A percentile compares a stretch with the other conserved stretches of the same genome.
Evolutionary conservation across 2,329 filamentous ascomycete genomes (phyloP).

Genomic region (Fusarium multiceps): DNA sequence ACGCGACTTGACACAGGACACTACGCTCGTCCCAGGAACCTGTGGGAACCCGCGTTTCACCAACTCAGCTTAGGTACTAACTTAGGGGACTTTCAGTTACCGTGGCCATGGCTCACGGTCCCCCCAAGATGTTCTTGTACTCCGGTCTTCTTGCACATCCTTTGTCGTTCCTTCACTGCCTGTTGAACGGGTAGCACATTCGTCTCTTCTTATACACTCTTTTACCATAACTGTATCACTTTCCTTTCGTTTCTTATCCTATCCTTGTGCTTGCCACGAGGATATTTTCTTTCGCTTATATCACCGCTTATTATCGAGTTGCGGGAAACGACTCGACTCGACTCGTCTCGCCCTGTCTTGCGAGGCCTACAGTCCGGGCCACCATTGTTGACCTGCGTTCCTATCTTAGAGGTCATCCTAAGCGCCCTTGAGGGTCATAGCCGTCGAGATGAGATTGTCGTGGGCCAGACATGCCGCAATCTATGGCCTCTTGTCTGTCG

Average conservation of each 20-base stretch:
- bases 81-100: constrained; percentile 3
- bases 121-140: constrained; percentile 7
- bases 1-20: constrained; percentile 27
- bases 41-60: constrained; percentile 28
- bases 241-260: constrained; percentile 26
- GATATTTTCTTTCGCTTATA: constrained; percentile 26
- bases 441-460: constrained; percentile 45
- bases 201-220: constrained; percentile 23
- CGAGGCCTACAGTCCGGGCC: constrained; percentile 24
- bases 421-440: not conserved
- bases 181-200: constrained; percentile 24
- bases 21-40: not conserved
- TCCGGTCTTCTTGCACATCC: constrained; percentile 7
- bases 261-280: constrained; percentile 23
- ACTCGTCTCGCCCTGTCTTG: constrained; percentile 10
- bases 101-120: constrained; percentile 4
- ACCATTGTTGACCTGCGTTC: constrained; percentile 16
- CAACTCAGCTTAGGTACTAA: constrained; percentile 3
- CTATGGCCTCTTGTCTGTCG: constrained; percentile 47
- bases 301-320: constrained; percentile 15
- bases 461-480: constrained; percentile 44
- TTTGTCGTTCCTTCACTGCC: constrained; percentile 28
- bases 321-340: constrained; percentile 7
- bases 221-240: constrained; percentile 31
- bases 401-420: not conserved